These are phyloP conservation scores for Plasmodium berghei DNA, from an alignment of 169 alveolate species.

Conservation along the genomic window DNA sequence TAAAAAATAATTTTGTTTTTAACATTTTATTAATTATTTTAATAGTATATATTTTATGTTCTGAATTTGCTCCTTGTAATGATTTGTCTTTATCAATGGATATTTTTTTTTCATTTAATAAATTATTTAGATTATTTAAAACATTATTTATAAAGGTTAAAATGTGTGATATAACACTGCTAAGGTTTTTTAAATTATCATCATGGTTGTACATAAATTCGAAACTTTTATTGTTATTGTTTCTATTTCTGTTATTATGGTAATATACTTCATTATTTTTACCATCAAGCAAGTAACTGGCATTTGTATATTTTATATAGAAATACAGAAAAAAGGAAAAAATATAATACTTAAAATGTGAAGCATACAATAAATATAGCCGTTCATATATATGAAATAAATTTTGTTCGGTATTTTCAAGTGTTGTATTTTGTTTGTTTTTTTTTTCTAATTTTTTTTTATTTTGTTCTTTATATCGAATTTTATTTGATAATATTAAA, in stretches of 20 bases:
- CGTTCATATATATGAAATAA: constrained; percentile 9
- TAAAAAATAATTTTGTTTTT: constrained; percentile 33
- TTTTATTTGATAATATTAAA: constrained; percentile 20
- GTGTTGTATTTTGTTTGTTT: background rate
- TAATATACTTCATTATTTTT: background rate
- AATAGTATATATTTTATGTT: background rate
- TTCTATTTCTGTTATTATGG: background rate
- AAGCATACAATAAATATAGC: constrained; percentile 32
- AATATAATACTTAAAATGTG: constrained; percentile 62
- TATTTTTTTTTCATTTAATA: background rate
- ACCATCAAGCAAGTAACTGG: background rate
- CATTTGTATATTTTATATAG: constrained; percentile 16
- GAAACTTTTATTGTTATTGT: background rate
- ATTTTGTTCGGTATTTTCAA: background rate
- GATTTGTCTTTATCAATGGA: background rate
- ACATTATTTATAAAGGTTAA: constrained; percentile 18
- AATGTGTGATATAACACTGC: constrained; percentile 8
- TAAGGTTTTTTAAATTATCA: constrained; percentile 29
- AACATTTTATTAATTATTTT: constrained; percentile 36
- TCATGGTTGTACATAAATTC: constrained; percentile 33
- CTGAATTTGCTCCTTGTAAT: background rate
- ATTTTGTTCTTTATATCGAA: background rate
- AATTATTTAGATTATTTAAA: constrained; percentile 5
- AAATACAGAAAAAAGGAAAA: constrained; percentile 55
- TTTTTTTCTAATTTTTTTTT: background rate